phyloP scores from a whole-genome alignment of 2,329 filamentous ascomycete species.

The Mycogone perniciosa region DNA sequence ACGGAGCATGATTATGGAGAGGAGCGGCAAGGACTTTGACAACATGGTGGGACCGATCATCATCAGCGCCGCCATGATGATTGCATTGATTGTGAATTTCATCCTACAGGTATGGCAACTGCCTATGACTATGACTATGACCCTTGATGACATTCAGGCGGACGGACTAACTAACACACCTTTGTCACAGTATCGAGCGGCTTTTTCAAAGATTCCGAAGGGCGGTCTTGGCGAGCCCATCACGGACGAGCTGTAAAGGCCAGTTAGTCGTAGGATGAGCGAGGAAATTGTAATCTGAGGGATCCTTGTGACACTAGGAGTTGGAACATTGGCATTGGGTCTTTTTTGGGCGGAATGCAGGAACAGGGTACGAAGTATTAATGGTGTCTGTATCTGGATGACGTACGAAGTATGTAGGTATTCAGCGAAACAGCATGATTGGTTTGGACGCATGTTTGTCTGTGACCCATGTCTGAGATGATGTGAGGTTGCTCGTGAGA shows the following conservation, averaged over 20 bases:
- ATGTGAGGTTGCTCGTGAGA: no score
- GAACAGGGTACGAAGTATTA: no score
- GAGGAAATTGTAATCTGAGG: neutral
- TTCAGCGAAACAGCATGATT: no score
- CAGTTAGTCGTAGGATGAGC: no score
- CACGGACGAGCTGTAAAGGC: constrained; percentile 23
- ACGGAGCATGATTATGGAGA: constrained; percentile 69
- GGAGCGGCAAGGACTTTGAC: constrained; percentile 91
- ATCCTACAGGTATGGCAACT: constrained; percentile 64
- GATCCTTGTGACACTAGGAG: neutral
- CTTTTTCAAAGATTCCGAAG: constrained; percentile 24
- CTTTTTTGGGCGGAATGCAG: neutral
- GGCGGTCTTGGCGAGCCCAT: constrained; percentile 12
- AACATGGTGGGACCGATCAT: constrained; percentile 78
- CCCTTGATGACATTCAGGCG: neutral
- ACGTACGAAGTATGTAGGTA: no score
- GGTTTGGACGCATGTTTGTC: no score
- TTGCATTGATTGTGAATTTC: constrained; percentile 82
- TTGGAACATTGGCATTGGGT: neutral
- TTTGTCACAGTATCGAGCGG: constrained; percentile 25
- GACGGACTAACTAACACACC: constrained; percentile 7
- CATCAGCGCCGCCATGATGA: constrained; percentile 70
- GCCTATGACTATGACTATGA: neutral
- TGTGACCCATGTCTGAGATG: no score
- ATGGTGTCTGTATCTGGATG: no score